These are phyloP conservation scores for Cladophialophora yegresii DNA, from an alignment of 2,329 filamentous ascomycete genomes.

Conservation along the genomic window DNA sequence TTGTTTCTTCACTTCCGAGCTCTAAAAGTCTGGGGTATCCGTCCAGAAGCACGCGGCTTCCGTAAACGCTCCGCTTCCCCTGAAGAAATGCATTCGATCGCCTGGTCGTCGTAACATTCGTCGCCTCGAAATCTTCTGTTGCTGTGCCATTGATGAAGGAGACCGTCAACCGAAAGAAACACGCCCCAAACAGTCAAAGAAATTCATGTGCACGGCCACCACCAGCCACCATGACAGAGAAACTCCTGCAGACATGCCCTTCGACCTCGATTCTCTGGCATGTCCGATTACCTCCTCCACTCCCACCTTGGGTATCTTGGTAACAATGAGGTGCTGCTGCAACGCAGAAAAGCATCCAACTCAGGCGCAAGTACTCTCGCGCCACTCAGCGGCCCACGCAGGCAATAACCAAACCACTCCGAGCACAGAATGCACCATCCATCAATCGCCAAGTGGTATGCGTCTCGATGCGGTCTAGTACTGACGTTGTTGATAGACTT, in stretches of 20 bases:
- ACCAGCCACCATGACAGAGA: constrained; percentile 22
- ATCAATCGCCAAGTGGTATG: constrained; percentile 4
- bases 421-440: constrained; percentile 2
- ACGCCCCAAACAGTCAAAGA: constrained; percentile 16
- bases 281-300: constrained; percentile 35
- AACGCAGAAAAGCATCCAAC: constrained; percentile 19
- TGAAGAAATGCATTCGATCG: constrained; percentile 25
- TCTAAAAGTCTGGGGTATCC: constrained; percentile 15
- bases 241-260: constrained; percentile 27
- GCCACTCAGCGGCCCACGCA: background rate
- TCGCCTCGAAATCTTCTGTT: constrained; percentile 23
- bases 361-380: constrained; percentile 13
- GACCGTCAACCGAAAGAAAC: constrained; percentile 18
- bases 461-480: constrained; percentile 36
- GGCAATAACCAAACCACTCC: background rate
- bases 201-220: constrained; percentile 23
- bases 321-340: constrained; percentile 34
- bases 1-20: constrained; percentile 9
- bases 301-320: constrained; percentile 37
- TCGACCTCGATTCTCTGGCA: constrained; percentile 18
- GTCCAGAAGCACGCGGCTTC: constrained; percentile 17
- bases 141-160: constrained; percentile 17
- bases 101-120: constrained; percentile 30
- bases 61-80: constrained; percentile 15
- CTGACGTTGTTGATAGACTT: constrained; percentile 56